Evolutionary conservation across 306 rosid genomes (phyloP).

Genomic region (Ziziphus jujuba): DNA sequence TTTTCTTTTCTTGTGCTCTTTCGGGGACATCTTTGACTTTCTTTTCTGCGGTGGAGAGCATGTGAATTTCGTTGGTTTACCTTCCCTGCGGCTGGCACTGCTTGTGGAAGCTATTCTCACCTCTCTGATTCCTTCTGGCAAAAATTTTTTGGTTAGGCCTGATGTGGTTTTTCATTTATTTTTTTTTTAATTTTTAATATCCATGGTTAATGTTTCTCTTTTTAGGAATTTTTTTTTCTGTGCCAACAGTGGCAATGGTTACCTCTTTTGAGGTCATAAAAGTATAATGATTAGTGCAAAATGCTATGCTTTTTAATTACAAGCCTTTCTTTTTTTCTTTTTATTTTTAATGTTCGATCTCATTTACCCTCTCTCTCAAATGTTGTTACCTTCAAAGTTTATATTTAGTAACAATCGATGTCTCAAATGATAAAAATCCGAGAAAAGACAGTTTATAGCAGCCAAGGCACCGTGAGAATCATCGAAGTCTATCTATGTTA

Average conservation of each 20-base stretch:
- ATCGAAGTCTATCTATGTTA: no score
- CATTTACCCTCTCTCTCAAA: not conserved
- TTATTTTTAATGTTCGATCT: not conserved
- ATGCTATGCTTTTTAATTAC: slow-evolving; percentile 15
- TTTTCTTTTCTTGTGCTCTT: no score
- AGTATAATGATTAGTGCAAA: slow-evolving; percentile 21
- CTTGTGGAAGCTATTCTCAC: slow-evolving; percentile 29
- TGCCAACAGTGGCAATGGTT: not conserved
- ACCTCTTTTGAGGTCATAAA: slow-evolving; percentile 14
- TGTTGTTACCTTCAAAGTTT: not conserved
- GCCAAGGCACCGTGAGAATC: no score
- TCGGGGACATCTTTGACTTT: not conserved
- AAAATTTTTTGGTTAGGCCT: slow-evolving; percentile 22
- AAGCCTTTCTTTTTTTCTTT: not conserved
- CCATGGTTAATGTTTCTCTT: slow-evolving; percentile 4
- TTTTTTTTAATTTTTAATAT: not conserved
- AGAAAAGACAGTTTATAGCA: no score
- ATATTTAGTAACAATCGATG: no score
- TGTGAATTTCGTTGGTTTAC: slow-evolving; percentile 4
- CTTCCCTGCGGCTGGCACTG: slow-evolving; percentile 23
- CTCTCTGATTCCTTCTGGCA: slow-evolving; percentile 18
- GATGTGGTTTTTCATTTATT: slow-evolving; percentile 22
- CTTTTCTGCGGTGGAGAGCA: not conserved
- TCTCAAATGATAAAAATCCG: no score
- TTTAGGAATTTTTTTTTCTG: not conserved